Evolutionary conservation across 2,329 filamentous ascomycete genomes (phyloP).

Genomic region (Pseudogymnoascus sp.): DNA sequence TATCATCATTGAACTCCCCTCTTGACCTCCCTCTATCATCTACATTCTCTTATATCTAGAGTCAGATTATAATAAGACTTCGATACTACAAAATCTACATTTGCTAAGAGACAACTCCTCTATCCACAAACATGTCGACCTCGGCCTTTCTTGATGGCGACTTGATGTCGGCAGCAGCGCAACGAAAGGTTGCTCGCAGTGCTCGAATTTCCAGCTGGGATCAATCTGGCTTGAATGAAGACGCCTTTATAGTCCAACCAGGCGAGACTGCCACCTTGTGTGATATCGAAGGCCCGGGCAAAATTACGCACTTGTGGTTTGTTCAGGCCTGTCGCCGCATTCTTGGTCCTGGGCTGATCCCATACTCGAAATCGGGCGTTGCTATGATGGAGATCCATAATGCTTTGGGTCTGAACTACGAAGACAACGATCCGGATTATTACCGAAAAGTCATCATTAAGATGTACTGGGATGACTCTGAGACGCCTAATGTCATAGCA

Average conservation of each 20-base stretch:
- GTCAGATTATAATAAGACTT: neutral
- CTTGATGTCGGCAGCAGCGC: slow-evolving; percentile 16
- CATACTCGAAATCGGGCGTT: slow-evolving; percentile 30
- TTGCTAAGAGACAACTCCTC: neutral
- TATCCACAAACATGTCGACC: neutral
- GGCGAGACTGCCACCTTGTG: slow-evolving; percentile 27
- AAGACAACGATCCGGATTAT: slow-evolving; percentile 31
- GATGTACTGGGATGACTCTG: slow-evolving; percentile 32
- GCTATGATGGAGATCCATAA: slow-evolving; percentile 32
- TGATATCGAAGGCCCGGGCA: slow-evolving; percentile 29
- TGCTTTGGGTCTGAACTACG: slow-evolving; percentile 28
- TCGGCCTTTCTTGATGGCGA: neutral
- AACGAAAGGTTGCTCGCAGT: slow-evolving; percentile 22
- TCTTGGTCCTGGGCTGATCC: slow-evolving; percentile 29
- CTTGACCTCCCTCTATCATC: neutral
- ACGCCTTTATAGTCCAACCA: slow-evolving; percentile 28
- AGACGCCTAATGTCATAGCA: slow-evolving; percentile 28
- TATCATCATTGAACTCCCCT: neutral
- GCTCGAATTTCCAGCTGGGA: slow-evolving; percentile 29
- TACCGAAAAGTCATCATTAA: slow-evolving; percentile 31
- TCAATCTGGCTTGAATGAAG: slow-evolving; percentile 28
- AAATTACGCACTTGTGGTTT: slow-evolving; percentile 29
- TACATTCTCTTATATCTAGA: neutral
- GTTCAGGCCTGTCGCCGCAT: slow-evolving; percentile 31
- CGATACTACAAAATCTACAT: neutral